Conservation (phyloP, 768 basidiomycete genomes). For the Cubamyces lactineus region DNA sequence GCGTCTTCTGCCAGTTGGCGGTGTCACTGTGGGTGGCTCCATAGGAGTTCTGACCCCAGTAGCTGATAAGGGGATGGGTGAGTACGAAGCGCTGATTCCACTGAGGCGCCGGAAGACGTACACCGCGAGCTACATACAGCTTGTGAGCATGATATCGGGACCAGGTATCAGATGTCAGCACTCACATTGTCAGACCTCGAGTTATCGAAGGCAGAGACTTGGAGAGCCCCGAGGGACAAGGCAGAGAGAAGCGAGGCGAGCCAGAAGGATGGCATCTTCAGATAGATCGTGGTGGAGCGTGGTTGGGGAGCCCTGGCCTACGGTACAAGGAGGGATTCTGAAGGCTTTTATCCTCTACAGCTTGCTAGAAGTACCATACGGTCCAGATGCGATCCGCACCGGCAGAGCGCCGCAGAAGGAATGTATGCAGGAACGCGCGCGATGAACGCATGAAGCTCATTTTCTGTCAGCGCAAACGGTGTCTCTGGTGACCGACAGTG, state of each 20-base stretch:
- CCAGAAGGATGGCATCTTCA: slow-evolving; percentile 21
- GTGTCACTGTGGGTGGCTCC: slow-evolving; percentile 50
- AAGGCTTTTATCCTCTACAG: slow-evolving; percentile 12
- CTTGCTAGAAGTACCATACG: slow-evolving; percentile 9
- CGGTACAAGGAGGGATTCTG: neutral
- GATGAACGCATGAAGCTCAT: slow-evolving; percentile 9
- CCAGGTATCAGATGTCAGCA: neutral
- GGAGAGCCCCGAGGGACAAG: slow-evolving; percentile 16
- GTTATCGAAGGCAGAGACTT: slow-evolving; percentile 22
- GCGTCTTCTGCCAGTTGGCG: slow-evolving; percentile 53
- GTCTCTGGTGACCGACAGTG: slow-evolving; percentile 3
- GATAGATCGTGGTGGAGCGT: neutral
- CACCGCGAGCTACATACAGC: slow-evolving; percentile 33
- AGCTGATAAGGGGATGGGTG: slow-evolving; percentile 35
- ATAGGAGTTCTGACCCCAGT: slow-evolving; percentile 64
- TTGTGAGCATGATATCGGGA: neutral
- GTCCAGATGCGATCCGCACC: slow-evolving; percentile 9
- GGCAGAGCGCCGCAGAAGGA: slow-evolving; percentile 4
- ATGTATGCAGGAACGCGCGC: slow-evolving; percentile 17
- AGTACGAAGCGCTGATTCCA: neutral
- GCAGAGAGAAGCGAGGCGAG: slow-evolving; percentile 15
- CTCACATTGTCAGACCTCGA: slow-evolving; percentile 27
- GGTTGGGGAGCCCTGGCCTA: slow-evolving; percentile 11
- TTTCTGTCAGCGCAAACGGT: neutral
- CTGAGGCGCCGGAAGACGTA: slow-evolving; percentile 19